A percentile compares a stretch with the other conserved stretches of the same genome.
These are phyloP conservation scores for Yarrowia divulgata DNA, from an alignment of 805 yeast genomes.

Conservation along the genomic window DNA sequence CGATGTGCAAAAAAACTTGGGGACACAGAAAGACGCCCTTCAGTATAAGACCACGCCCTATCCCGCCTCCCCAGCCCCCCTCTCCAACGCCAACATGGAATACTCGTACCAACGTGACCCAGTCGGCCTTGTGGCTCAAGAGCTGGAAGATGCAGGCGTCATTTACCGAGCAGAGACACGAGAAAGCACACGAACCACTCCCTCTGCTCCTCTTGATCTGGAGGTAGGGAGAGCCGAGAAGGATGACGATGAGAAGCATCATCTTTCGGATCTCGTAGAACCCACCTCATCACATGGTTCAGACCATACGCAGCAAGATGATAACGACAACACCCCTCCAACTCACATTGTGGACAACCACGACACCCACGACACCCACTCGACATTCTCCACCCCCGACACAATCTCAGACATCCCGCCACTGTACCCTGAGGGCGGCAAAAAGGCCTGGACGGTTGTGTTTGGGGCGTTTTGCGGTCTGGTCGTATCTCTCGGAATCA, in stretches of 20 bases:
- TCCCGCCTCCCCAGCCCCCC: neutral
- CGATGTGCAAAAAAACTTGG: slow-evolving; percentile 9
- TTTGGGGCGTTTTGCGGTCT: slow-evolving; percentile 67
- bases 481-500: slow-evolving; percentile 65
- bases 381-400: neutral
- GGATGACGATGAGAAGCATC: slow-evolving; percentile 1
- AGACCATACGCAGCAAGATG: neutral
- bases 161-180: slow-evolving; percentile 4
- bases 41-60: neutral
- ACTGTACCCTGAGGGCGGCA: slow-evolving; percentile 59
- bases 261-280: neutral
- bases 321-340: neutral
- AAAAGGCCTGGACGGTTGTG: slow-evolving; percentile 61
- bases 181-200: slow-evolving; percentile 11
- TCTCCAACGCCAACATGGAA: neutral
- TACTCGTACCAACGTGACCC: slow-evolving; percentile 39
- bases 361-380: no score
- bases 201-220: slow-evolving; percentile 24
- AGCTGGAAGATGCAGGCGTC: slow-evolving; percentile 34
- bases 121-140: slow-evolving; percentile 21
- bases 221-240: neutral
- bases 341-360: slow-evolving; percentile 6
- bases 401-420: slow-evolving; percentile 33
- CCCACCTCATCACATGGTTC: neutral
- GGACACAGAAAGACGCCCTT: neutral